Base-by-base conservation (phyloP, 768 basidiomycete genomes). In the Clavaria fumosa region DNA sequence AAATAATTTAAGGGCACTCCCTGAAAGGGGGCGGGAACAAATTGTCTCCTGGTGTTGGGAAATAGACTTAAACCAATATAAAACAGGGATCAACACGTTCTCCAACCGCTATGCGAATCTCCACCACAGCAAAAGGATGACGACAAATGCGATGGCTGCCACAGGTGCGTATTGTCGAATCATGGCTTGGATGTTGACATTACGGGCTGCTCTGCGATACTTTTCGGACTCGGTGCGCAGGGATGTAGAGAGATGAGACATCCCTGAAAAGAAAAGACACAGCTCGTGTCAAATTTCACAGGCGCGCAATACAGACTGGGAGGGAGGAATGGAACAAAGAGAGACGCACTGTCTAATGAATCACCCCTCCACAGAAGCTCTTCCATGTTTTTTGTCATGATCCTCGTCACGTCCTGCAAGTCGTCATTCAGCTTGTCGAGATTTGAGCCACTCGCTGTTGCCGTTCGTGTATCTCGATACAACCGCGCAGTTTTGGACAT, bases 341-440 rank as follows among this genome's bases (percentile, higher is more conserved):
- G n/a, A n/a, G n/a, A 62, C 83, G 48, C 52, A 93, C 95, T 69
- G 57, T 99, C 95, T 41, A 99, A 67, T 21, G 88, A 93, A 56
- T 99, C 95, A 19, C 95, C 95, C 55, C 95, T 68, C 95, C 93
- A 97, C 34, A 99, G 60, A 36, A 99, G 63, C 58, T 99, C 95
- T 59, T 99, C 95, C 93, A 99, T 99, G 53, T 99, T 97, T 66
- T 99, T 97, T 6, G 95, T 97, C 95, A 99, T 97, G 58, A 99
- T 97, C 46, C 88, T 68, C 34, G 95, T 96, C 42, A 99, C 95
- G 52, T 99, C 95, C 53, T 95, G 89, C 24, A 99, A 64, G 47
- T 99, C 93, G 50, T 89, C 90, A 51, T 97, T 97, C 32, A 99
- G 65, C 57, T 69, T 80, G 55, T 90, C 88, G 39, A 99, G 56